Base-by-base conservation (phyloP, 202 grass and related monocot species). In the Schoenoplectus tabernaemontani region DNA sequence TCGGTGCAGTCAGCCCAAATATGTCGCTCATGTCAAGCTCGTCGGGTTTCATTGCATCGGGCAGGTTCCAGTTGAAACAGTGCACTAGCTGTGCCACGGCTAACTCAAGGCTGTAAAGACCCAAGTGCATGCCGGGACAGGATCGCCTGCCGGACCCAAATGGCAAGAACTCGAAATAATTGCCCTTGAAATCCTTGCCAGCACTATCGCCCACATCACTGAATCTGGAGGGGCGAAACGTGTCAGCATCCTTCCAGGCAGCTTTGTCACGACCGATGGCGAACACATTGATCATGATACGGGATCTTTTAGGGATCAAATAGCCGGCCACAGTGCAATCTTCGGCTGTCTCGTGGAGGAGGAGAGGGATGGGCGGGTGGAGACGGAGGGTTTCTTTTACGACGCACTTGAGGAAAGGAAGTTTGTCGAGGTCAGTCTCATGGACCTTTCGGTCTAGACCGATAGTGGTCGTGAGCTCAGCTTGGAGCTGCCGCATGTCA, bases 301-400 rank as follows among this genome's bases (percentile, higher is more conserved):
- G 89, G 0, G 91, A 97, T 22, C 81, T 57, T 78, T 28, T 83
- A 17, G 94, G 91, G 33, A 97, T 61, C 39, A 80, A 81, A 66
- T 97, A 93, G 78, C 91, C 89, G 10, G 71, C 86, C 16, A 97
- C 89, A 16, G 83, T 34, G 65, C 91, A 90, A 79, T 93, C 91
- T 65, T 83, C 87, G 50, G 87, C 83, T 1, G 94, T 97, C 77
- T 93, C 91, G 62, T 97, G 94, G 5, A 94, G 91, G 47, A 94
- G 94, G n/a, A 97, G 84, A 36, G 94, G 94, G 86, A 97, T 93
- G 0, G 94, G 94, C 3, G 94, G 94, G 86, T 97, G 94, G 23
- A 97, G 85, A 0, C 93, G 93, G 13, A 97, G 93, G 41, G 91
- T 93, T 89, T 97, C 94, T 78, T 97, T 97, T 59, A 93, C 2